phyloP scores from a whole-genome alignment of 202 grass and related monocot genomes.

The Digitaria exilis region DNA sequence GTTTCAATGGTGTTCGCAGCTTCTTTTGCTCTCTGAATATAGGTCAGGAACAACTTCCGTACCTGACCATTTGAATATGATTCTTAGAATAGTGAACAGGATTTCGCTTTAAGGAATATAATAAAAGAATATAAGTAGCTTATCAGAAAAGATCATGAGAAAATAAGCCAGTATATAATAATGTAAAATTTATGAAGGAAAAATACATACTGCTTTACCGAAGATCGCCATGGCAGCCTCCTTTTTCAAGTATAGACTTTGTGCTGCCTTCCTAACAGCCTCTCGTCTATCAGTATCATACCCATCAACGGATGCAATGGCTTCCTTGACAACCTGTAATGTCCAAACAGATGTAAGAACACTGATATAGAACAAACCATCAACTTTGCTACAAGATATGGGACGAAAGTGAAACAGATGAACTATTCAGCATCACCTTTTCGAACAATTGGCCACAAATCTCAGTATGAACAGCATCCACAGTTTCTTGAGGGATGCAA shows the following conservation, averaged over 20 bases:
- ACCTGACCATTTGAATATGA: slow-evolving; percentile 59
- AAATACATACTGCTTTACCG: slow-evolving; percentile 77
- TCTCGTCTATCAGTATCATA: slow-evolving; percentile 70
- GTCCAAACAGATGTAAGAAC: slow-evolving; percentile 40
- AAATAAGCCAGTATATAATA: slow-evolving; percentile 27
- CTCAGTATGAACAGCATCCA: slow-evolving; percentile 76
- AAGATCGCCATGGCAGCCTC: slow-evolving; percentile 90
- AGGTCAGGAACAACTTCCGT: slow-evolving; percentile 75
- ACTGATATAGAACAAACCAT: slow-evolving; percentile 41
- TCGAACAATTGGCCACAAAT: slow-evolving; percentile 90
- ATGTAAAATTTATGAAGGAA: not conserved
- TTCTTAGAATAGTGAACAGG: slow-evolving; percentile 24
- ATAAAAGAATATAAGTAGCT: not conserved
- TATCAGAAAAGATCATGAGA: slow-evolving; percentile 34
- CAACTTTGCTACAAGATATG: slow-evolving; percentile 27
- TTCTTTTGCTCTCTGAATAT: slow-evolving; percentile 74
- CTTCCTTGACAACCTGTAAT: slow-evolving; percentile 79
- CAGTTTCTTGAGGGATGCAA: slow-evolving; percentile 87
- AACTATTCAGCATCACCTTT: slow-evolving; percentile 65
- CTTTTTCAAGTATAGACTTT: slow-evolving; percentile 74
- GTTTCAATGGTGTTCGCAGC: slow-evolving; percentile 78
- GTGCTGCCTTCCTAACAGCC: slow-evolving; percentile 85
- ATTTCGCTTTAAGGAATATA: slow-evolving; percentile 30
- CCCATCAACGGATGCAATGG: slow-evolving; percentile 82
- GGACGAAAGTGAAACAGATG: slow-evolving; percentile 5